These are phyloP conservation scores for Tolypocladium tropicale DNA, from an alignment of 2,329 filamentous ascomycete genomes.

Conservation along the genomic window DNA sequence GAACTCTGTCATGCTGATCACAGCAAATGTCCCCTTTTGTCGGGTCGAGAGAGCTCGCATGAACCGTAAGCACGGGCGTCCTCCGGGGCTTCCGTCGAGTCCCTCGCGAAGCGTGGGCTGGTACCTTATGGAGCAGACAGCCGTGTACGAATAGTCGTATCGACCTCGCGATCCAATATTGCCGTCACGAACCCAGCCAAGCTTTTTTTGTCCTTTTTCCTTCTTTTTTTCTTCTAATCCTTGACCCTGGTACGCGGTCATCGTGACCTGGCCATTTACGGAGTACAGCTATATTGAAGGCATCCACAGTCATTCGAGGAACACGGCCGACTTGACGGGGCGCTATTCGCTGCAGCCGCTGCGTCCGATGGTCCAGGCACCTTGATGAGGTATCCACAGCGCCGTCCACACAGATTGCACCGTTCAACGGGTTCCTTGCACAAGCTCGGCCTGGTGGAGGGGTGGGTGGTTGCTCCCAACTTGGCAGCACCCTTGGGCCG, in stretches of 20 bases:
- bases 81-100: not conserved
- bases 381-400: not conserved
- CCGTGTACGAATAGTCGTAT: too few species aligned
- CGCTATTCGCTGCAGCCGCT: not conserved
- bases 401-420: not conserved
- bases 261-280: too few species aligned
- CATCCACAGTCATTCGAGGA: constrained; percentile 3
- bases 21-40: not conserved
- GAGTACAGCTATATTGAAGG: not conserved
- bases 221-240: too few species aligned
- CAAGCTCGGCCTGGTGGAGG: constrained; percentile 1
- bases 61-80: not conserved
- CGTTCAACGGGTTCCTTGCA: constrained; percentile 11
- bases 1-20: not conserved
- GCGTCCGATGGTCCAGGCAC: not conserved
- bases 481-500: not conserved
- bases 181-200: not conserved
- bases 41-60: not conserved
- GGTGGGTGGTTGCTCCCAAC: not conserved
- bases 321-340: not conserved
- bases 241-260: too few species aligned
- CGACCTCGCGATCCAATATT: not conserved
- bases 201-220: too few species aligned
- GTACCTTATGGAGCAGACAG: too few species aligned
- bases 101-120: not conserved